Percentiles rank a stretch among this genome's conserved stretches.
Conservation (phyloP, 2,329 filamentous ascomycete genomes). For the Neodidymelliopsis sp. region DNA sequence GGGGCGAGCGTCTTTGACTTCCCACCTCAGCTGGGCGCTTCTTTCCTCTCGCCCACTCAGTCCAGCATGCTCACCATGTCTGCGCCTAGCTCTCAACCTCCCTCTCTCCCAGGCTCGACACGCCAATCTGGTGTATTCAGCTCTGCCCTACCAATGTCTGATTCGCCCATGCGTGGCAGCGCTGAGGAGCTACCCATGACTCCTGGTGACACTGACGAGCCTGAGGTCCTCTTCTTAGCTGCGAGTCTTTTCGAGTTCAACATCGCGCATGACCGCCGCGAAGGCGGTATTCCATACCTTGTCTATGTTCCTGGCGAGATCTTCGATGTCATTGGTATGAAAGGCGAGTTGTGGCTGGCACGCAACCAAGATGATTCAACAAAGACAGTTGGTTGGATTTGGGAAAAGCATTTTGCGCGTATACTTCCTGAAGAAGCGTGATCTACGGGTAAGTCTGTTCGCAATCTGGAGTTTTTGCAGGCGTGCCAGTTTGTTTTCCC, state of each 20-base stretch:
- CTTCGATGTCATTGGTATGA: conserved; percentile 82
- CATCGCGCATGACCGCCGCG: conserved; percentile 88
- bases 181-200: conserved; percentile 36
- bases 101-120: conserved; percentile 39
- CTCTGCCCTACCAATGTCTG: conserved; percentile 82
- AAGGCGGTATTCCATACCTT: conserved; percentile 94
- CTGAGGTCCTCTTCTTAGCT: conserved; percentile 85
- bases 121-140: conserved; percentile 83
- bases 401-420: conserved; percentile 89
- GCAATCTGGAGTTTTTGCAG: not conserved
- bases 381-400: conserved; percentile 91
- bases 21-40: conserved; percentile 37
- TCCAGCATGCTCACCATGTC: conserved; percentile 28
- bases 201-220: conserved; percentile 61
- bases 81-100: conserved; percentile 27
- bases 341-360: conserved; percentile 96
- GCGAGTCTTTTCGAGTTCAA: conserved; percentile 97
- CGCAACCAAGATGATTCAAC: conserved; percentile 92
- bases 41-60: conserved; percentile 36
- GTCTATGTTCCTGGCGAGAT: conserved; percentile 91
- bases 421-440: conserved; percentile 48
- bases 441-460: not conserved
- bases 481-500: not conserved
- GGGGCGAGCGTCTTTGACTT: conserved; percentile 31
- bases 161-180: conserved; percentile 52